Evolutionary conservation across 257 asterid genomes (phyloP).

Genomic region (Salvia splendens): DNA sequence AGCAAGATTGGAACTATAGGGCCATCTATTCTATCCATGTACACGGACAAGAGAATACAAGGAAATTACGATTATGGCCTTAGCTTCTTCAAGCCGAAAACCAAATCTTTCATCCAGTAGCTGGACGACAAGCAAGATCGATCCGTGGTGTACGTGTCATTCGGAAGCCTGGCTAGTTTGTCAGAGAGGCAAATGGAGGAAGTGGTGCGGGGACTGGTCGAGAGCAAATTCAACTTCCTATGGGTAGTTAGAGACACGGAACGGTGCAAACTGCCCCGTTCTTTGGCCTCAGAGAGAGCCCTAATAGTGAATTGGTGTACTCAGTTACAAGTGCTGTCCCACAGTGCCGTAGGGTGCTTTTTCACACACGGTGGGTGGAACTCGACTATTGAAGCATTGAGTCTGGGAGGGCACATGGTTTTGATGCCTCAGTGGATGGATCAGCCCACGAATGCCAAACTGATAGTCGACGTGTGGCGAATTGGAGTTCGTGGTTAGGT

Average conservation of each 20-base stretch:
- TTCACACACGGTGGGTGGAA: conserved; percentile 62
- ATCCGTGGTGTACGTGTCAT: conserved; percentile 44
- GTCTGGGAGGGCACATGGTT: conserved; percentile 46
- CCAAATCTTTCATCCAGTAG: conserved; percentile 38
- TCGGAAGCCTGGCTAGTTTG: conserved; percentile 39
- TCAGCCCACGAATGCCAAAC: conserved; percentile 49
- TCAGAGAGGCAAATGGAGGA: conserved; percentile 34
- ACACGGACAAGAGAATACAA: conserved; percentile 33
- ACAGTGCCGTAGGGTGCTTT: conserved; percentile 47
- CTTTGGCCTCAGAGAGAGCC: conserved; percentile 17
- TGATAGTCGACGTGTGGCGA: conserved; percentile 45
- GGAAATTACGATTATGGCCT: conserved; percentile 40
- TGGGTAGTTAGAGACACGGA: conserved; percentile 47
- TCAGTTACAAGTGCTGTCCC: conserved; percentile 37
- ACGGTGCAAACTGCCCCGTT: conserved; percentile 24
- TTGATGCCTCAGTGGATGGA: conserved; percentile 49
- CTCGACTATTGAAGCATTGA: conserved; percentile 51
- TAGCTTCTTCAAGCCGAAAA: conserved; percentile 36
- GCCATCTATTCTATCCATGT: conserved; percentile 43
- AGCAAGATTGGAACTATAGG: conserved; percentile 36
- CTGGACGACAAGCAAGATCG: conserved; percentile 32
- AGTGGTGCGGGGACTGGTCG: conserved; percentile 35
- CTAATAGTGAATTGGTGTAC: conserved; percentile 33
- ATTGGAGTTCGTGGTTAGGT: conserved; percentile 39
- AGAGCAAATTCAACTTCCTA: conserved; percentile 37